phyloP scores from a whole-genome alignment of 306 rosid species.

The Calophaca sinica region DNA sequence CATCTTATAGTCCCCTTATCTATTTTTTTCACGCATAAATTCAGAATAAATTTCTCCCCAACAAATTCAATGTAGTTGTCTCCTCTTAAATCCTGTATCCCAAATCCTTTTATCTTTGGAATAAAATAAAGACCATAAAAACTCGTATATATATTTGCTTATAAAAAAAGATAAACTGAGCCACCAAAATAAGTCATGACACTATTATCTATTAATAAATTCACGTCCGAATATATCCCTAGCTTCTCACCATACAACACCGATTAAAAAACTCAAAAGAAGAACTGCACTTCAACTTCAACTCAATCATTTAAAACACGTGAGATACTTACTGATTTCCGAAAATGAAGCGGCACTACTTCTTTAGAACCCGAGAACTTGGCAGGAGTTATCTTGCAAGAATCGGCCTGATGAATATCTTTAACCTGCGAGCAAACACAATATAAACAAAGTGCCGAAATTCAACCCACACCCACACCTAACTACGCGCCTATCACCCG shows the following conservation, averaged over 20 bases:
- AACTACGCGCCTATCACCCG: not conserved
- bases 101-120: not conserved
- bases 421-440: conserved; percentile 63
- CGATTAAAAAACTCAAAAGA: not conserved
- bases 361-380: conserved; percentile 95
- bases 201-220: not conserved
- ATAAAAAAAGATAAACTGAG: no score
- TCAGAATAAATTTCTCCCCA: not conserved
- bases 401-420: conserved; percentile 76
- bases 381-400: conserved; percentile 89
- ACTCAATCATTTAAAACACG: not conserved
- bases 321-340: conserved; percentile 59
- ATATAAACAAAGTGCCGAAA: not conserved
- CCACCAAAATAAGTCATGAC: not conserved
- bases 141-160: not conserved
- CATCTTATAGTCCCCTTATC: conserved; percentile 7
- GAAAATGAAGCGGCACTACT: conserved; percentile 74
- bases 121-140: not conserved
- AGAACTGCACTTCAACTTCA: conserved; percentile 18
- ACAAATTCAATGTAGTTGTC: not conserved
- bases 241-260: not conserved
- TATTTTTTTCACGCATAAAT: not conserved
- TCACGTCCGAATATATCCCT: conserved; percentile 3
- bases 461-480: not conserved
- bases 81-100: not conserved